Conservation (phyloP, 352 stramenopile genomes). For the Phytophthora litchii region DNA sequence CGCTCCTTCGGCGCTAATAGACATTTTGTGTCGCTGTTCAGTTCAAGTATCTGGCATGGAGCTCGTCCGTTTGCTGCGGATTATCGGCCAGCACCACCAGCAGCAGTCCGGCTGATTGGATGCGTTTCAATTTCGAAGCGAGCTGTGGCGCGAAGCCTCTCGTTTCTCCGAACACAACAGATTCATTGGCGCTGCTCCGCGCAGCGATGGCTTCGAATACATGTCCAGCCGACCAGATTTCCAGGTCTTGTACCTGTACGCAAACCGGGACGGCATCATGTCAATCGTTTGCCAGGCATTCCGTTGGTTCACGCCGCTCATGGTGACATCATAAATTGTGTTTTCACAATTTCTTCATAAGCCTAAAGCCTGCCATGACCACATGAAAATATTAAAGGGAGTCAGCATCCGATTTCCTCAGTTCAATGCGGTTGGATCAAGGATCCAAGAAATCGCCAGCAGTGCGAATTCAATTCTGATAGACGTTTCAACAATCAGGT, state of each 20-base stretch:
- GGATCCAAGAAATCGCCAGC: not conserved
- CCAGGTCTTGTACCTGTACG: not conserved
- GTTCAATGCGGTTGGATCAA: slow-evolving; percentile 2
- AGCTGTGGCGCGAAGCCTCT: not conserved
- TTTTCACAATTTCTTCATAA: too few species aligned
- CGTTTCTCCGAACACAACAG: slow-evolving; percentile 8
- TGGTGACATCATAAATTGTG: not conserved
- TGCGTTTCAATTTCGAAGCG: not conserved
- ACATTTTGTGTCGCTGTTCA: slow-evolving; percentile 7
- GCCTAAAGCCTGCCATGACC: too few species aligned
- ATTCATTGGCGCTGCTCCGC: slow-evolving; percentile 1
- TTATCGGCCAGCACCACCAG: slow-evolving; percentile 3
- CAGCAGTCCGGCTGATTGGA: slow-evolving; percentile 1
- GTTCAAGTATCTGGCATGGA: slow-evolving; percentile 13
- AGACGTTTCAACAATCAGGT: not conserved
- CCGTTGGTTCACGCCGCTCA: slow-evolving; percentile 7
- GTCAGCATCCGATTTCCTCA: not conserved
- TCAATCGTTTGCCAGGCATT: not conserved
- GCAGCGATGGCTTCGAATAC: slow-evolving; percentile 2
- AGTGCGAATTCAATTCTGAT: not conserved
- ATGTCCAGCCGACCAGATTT: slow-evolving; percentile 4
- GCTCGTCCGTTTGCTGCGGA: slow-evolving; percentile 4
- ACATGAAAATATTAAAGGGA: not conserved
- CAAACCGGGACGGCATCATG: slow-evolving; percentile 1
- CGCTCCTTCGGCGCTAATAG: not conserved